A percentile compares a stretch with the other conserved stretches of the same genome.
These are phyloP conservation scores for Pelargonium fulgidum DNA, from an alignment of 441 rosid genomes.

Conservation along the genomic window DNA sequence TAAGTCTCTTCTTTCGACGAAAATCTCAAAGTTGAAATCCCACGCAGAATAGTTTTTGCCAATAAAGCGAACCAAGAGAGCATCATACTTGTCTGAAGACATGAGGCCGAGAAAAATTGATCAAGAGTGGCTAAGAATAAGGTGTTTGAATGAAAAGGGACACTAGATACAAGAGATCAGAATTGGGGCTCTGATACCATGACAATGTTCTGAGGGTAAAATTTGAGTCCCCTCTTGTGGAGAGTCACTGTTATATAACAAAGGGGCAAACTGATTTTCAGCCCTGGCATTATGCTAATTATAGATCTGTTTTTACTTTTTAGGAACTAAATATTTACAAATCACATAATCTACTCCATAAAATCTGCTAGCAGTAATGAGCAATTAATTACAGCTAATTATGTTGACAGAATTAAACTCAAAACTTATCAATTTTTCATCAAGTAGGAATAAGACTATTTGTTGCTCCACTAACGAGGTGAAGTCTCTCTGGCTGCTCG, in stretches of 20 bases:
- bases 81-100: background rate
- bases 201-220: background rate
- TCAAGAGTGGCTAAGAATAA: background rate
- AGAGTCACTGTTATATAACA: background rate
- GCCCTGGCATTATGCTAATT: too few relatives aligned
- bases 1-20: constrained; percentile 3
- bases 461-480: too few relatives aligned
- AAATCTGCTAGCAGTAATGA: too few relatives aligned
- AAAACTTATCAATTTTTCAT: too few relatives aligned
- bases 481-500: too few relatives aligned
- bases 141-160: background rate
- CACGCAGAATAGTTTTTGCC: constrained; percentile 19
- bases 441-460: too few relatives aligned
- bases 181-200: background rate
- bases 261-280: too few relatives aligned
- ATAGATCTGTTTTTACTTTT: too few relatives aligned
- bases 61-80: background rate
- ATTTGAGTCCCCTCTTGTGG: background rate
- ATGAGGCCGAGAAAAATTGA: constrained; percentile 4
- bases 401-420: too few relatives aligned
- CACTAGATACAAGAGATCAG: background rate
- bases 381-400: too few relatives aligned
- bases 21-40: constrained; percentile 18
- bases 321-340: too few relatives aligned
- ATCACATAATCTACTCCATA: too few relatives aligned